Evolutionary conservation across 225 moss, liverwort and hornwort species (phyloP).

Genomic region (Asterella californica): DNA sequence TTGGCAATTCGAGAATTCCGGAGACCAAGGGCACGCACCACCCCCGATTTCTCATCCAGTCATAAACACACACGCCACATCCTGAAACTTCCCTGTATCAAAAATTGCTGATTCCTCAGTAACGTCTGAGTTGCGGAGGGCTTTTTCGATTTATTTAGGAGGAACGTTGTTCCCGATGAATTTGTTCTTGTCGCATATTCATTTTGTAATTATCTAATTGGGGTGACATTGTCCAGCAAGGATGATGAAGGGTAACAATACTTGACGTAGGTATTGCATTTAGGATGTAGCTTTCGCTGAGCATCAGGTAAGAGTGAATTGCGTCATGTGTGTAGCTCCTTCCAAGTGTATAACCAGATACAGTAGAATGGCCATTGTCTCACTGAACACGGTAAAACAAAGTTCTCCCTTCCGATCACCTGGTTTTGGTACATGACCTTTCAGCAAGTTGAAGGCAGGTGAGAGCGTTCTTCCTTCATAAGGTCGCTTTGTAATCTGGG

Average conservation of each 20-base stretch:
- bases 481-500: neutral
- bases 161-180: constrained; percentile 18
- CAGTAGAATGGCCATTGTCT: neutral
- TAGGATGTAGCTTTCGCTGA: neutral
- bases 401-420: neutral
- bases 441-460: neutral
- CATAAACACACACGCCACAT: constrained; percentile 4
- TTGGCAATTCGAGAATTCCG: constrained; percentile 72
- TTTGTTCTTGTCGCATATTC: constrained; percentile 25
- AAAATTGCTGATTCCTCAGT: constrained; percentile 15
- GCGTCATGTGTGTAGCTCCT: neutral
- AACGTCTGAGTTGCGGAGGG: constrained; percentile 11
- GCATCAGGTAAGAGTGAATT: neutral
- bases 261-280: constrained; percentile 16
- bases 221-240: constrained; percentile 21
- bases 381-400: neutral
- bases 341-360: neutral
- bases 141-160: constrained; percentile 10
- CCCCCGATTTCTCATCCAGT: constrained; percentile 1
- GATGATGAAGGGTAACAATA: constrained; percentile 5
- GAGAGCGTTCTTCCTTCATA: neutral
- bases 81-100: constrained; percentile 18
- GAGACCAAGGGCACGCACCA: constrained; percentile 31
- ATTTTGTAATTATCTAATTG: constrained; percentile 35
- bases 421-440: neutral